Conservation (phyloP, 192 early-diverging fungal genomes). For the Gryganskiella cystojenkinii region DNA sequence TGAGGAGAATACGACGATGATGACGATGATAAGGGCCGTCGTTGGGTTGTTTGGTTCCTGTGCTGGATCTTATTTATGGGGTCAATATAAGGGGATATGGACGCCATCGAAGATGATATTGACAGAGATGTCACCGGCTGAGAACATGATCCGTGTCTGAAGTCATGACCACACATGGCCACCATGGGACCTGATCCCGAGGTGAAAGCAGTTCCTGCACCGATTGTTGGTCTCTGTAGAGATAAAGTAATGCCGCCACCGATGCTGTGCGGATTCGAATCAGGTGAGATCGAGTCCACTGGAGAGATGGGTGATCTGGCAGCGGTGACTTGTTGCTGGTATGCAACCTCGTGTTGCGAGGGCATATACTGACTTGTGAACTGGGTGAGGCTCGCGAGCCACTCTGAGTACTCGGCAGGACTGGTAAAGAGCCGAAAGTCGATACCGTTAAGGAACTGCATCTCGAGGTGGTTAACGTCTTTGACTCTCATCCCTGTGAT, state of each 20-base stretch:
- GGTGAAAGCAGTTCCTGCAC: neutral
- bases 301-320: constrained; percentile 40
- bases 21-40: neutral
- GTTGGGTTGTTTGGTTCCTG: neutral
- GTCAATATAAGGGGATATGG: constrained; percentile 47
- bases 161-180: neutral
- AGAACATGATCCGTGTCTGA: neutral
- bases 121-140: neutral
- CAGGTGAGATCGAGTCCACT: constrained; percentile 3
- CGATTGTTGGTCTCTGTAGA: neutral
- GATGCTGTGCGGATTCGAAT: no score
- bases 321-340: constrained; percentile 32
- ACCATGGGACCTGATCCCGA: neutral
- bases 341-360: constrained; percentile 32
- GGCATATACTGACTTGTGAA: constrained; percentile 54
- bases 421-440: constrained; percentile 80
- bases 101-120: constrained; percentile 17
- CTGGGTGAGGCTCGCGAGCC: constrained; percentile 65
- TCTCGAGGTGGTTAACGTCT: constrained; percentile 86
- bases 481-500: constrained; percentile 83
- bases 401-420: constrained; percentile 73
- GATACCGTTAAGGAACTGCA: constrained; percentile 83
- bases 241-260: no score
- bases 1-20: constrained; percentile 4
- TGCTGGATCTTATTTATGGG: constrained; percentile 33